Evolutionary conservation across 805 yeast genomes (phyloP).

Genomic region (Yamadazyma sp.): DNA sequence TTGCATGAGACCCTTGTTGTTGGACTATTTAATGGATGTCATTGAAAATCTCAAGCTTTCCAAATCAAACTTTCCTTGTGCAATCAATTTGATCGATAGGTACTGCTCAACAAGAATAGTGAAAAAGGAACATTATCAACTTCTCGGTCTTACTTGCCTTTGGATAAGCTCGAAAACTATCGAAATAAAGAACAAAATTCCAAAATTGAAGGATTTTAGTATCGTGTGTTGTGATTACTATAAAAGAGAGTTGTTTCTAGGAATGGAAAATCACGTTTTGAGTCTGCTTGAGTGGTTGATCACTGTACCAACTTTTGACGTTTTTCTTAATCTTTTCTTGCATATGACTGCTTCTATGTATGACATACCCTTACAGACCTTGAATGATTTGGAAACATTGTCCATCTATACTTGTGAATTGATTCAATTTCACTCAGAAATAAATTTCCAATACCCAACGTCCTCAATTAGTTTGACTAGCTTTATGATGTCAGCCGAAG

Average conservation of each 20-base stretch:
- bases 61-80: conserved; percentile 41
- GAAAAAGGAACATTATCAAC: conserved; percentile 45
- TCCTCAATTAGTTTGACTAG: conserved; percentile 50
- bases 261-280: conserved; percentile 67
- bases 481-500: conserved; percentile 23
- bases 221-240: conserved; percentile 59
- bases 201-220: conserved; percentile 50
- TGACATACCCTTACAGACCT: conserved; percentile 23
- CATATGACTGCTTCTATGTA: conserved; percentile 33
- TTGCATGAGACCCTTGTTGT: conserved; percentile 42
- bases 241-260: conserved; percentile 53
- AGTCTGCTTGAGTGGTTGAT: conserved; percentile 65
- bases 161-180: conserved; percentile 47
- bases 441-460: conserved; percentile 56
- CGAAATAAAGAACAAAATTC: conserved; percentile 58
- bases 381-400: conserved; percentile 51
- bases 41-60: conserved; percentile 40
- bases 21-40: conserved; percentile 45
- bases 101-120: conserved; percentile 45
- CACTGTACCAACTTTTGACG: conserved; percentile 59
- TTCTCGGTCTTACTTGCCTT: conserved; percentile 42
- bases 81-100: conserved; percentile 44
- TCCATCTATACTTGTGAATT: conserved; percentile 65
- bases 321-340: conserved; percentile 58
- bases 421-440: conserved; percentile 57